Base-by-base conservation (phyloP, 495 filamentous ascomycete genomes). In the Penicillium antarcticum region DNA sequence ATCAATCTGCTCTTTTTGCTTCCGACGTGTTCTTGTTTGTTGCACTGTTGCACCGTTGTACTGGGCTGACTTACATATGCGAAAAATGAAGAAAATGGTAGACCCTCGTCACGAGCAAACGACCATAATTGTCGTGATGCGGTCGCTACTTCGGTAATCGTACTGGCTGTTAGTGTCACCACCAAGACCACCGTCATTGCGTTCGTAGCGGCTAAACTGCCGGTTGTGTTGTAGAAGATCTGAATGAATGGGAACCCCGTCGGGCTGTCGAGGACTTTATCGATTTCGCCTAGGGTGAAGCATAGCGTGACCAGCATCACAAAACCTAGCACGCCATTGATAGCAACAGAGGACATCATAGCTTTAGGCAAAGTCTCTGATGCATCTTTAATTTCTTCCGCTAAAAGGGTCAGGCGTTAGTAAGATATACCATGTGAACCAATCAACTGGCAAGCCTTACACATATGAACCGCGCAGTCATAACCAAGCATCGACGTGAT, bases 361-460 rank as follows among this genome's bases (percentile, higher is more conserved):
- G 78, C 74, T 21, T 71, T 73, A n/a, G 82, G 82, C 0, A 85
- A 70, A 3, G 76, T 76, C 33, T 66, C 61, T 4, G 78, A 74
- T n/a, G 81, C 80, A 48, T 82, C 70, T 32, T 74, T 72, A 24
- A 82, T 75, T 59, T 84, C 81, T 53, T 85, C 80, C 4, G 78
- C 76, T 76, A 36, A 8, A 1, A 6, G 7, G 8, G 36, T 13
- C 24, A 19, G 21, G 26, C 26, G 19, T 65, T 21, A 65, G 53
- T 24, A 41, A 42, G 34, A 21, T 40, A n/a, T 18, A 29, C 17
- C 16, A 18, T 21, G 6, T 3, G 12, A n/a, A 31, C 7, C n/a
- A 16, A 29, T 9, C 26, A 36, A 55, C 3, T 4, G n/a, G 36
- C 35, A 12, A 60, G 38, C 24, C 66, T 51, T 57, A 77, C 72